Evolutionary conservation across 305 asterid species (phyloP).

Genomic region (Fraxinus sp.): DNA sequence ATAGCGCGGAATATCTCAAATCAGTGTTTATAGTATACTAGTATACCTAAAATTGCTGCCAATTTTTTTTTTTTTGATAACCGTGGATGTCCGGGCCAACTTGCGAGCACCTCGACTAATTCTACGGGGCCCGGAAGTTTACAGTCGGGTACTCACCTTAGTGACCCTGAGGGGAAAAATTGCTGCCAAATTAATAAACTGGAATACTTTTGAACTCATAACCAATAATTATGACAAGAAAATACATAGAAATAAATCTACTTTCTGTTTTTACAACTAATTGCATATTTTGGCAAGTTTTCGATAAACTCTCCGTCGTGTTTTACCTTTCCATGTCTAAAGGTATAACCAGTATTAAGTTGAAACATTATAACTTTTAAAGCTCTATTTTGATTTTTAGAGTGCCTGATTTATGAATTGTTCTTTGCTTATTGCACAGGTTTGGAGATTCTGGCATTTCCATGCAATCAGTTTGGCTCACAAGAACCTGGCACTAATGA

Average conservation of each 20-base stretch:
- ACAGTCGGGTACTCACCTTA: too few relatives aligned
- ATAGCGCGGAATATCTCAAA: background rate
- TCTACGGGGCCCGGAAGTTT: too few relatives aligned
- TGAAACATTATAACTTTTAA: background rate
- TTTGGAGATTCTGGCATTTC: slow-evolving; percentile 43
- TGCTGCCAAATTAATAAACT: background rate
- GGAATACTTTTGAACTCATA: background rate
- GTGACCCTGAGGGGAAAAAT: too few relatives aligned
- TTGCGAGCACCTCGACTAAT: too few relatives aligned
- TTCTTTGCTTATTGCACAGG: slow-evolving; percentile 23
- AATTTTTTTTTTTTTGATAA: too few relatives aligned
- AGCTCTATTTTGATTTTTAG: background rate
- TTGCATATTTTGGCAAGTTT: background rate
- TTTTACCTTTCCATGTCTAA: background rate
- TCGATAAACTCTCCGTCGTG: background rate
- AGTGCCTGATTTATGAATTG: background rate
- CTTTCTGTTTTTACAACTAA: background rate
- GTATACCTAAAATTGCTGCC: background rate
- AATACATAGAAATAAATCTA: too few relatives aligned
- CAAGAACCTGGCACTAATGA: slow-evolving; percentile 48
- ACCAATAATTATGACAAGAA: background rate
- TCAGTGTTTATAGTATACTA: background rate
- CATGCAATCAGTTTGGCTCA: slow-evolving; percentile 52
- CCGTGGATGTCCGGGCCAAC: too few relatives aligned
- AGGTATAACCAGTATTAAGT: background rate